These are phyloP conservation scores for Pyrenochaeta sp. DNA, from an alignment of 2,329 filamentous ascomycete genomes.

Conservation along the genomic window DNA sequence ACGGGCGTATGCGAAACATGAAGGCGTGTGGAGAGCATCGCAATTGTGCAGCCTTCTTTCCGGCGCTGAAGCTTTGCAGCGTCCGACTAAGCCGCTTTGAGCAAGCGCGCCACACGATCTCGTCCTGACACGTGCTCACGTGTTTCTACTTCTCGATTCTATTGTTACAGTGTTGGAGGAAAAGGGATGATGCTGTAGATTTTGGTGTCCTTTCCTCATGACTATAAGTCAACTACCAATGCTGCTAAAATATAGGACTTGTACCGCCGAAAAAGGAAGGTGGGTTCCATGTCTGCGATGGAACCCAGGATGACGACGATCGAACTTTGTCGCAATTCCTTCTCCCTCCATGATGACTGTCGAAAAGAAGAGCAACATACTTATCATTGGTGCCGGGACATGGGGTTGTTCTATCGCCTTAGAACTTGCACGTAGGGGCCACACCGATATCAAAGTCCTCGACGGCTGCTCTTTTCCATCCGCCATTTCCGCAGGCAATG, in stretches of 20 bases:
- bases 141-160: not conserved
- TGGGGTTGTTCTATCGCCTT: slow-evolving; percentile 61
- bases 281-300: not conserved
- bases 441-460: slow-evolving; percentile 56
- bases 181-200: no score
- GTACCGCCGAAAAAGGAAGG: no score
- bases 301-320: slow-evolving; percentile 1
- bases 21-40: slow-evolving; percentile 10
- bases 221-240: no score
- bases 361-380: slow-evolving; percentile 23
- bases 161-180: no score
- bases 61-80: slow-evolving; percentile 7
- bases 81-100: slow-evolving; percentile 8
- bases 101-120: slow-evolving; percentile 8
- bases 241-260: no score
- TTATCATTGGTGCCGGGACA: slow-evolving; percentile 60
- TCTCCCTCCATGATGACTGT: not conserved
- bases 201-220: no score
- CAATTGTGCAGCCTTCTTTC: not conserved
- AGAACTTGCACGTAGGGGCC: slow-evolving; percentile 58
- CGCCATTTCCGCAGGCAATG: slow-evolving; percentile 57
- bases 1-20: slow-evolving; percentile 30
- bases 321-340: not conserved
- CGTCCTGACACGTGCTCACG: slow-evolving; percentile 13
- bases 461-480: slow-evolving; percentile 56